Percentiles rank a stretch among this genome's conserved stretches.
These are phyloP conservation scores for Penicillium nucicola DNA, from an alignment of 495 filamentous ascomycete species.

Conservation along the genomic window DNA sequence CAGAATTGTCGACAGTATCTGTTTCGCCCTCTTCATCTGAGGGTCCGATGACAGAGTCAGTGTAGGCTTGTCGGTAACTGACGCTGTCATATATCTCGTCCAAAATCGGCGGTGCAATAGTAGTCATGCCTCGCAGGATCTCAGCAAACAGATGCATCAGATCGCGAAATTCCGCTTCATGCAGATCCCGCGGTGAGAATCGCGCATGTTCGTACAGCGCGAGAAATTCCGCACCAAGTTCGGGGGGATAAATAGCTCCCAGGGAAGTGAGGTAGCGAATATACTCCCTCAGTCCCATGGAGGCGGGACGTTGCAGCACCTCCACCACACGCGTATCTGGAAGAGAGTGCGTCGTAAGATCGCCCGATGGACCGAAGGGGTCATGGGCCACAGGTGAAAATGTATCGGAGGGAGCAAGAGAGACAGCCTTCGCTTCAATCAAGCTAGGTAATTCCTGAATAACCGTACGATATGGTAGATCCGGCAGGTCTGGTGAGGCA, in stretches of 20 bases:
- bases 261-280: slow-evolving; percentile 65
- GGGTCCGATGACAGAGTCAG: slow-evolving; percentile 40
- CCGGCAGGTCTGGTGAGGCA: slow-evolving; percentile 64
- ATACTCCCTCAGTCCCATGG: slow-evolving; percentile 81
- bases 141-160: slow-evolving; percentile 89
- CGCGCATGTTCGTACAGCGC: slow-evolving; percentile 76
- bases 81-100: slow-evolving; percentile 35
- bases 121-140: slow-evolving; percentile 71
- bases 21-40: slow-evolving; percentile 49
- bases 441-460: slow-evolving; percentile 84
- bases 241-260: slow-evolving; percentile 58
- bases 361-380: slow-evolving; percentile 32
- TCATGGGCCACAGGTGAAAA: slow-evolving; percentile 12
- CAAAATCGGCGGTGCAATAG: slow-evolving; percentile 50
- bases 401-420: slow-evolving; percentile 68
- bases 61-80: slow-evolving; percentile 27
- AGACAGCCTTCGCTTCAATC: slow-evolving; percentile 89
- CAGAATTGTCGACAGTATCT: slow-evolving; percentile 32
- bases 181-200: slow-evolving; percentile 61
- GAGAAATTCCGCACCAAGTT: slow-evolving; percentile 62
- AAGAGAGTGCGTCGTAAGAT: slow-evolving; percentile 21
- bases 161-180: slow-evolving; percentile 68
- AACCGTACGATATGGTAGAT: slow-evolving; percentile 78
- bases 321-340: slow-evolving; percentile 64
- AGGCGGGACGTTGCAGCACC: slow-evolving; percentile 63